Base-by-base conservation (phyloP, 805 yeast genomes). In the Saccharomycopsis oosterbeekiorum region DNA sequence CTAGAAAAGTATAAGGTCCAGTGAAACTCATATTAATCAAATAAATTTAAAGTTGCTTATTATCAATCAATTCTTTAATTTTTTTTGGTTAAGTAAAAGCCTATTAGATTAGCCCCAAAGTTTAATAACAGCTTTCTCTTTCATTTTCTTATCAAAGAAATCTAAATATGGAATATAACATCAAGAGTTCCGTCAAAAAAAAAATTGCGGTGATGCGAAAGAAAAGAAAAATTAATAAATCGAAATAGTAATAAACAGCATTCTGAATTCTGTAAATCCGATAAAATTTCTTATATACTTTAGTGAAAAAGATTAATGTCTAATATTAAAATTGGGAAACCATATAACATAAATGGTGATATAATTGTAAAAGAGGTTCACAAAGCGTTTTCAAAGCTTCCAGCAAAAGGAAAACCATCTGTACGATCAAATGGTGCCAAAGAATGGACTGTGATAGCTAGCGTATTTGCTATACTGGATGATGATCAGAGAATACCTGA, bases 391-490 rank as follows among this genome's bases (percentile, higher is more conserved):
- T 42, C 86, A 84, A 42, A 86, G 82, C 61, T 78, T 78, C 50
- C 76, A 81, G 26, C 55, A 0, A 69, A 73, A 43, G 89, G 89
- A 0, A 85, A 83, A 69, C 96, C 96, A 0, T 68, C 70, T 0
- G 65, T 70, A 1, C 75, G 88, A 43, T 80, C 91, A 1, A 86
- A 88, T 67, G 88, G 89, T 0, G 74, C 76, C 0, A 69, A 73
- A 47, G 97, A 92, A 73, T 90, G 96, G 91, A 89, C 97, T 0
- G 88, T 90, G 0, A 67, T 91, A 17, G 89, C 96, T 0, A 86
- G 92, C 0, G 67, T 91, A 0, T 91, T 88, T 0, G 81, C 82
- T 0, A 50, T 70, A 10, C 9, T 55, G 36, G 24, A 26, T 39
- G 43, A 63, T 34, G 59, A 39, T 34, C 21, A 54, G 17, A 58